A percentile compares a stretch with the other conserved stretches of the same genome.
Conservation (phyloP, 129 eudicot species). For the Flaveria ramosissima region DNA sequence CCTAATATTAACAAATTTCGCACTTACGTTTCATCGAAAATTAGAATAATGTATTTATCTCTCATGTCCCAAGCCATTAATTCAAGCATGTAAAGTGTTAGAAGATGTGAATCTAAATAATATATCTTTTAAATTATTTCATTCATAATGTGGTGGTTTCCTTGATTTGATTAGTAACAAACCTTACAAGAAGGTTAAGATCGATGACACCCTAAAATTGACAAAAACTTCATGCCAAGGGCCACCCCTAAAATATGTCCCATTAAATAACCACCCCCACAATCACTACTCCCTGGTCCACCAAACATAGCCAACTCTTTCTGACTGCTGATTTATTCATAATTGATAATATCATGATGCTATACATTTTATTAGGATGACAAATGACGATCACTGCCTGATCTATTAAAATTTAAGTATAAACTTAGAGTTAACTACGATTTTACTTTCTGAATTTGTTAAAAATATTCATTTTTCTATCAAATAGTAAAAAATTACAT, state of each 20-base stretch:
- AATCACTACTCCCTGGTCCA: neutral
- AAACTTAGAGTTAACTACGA: too few relatives aligned
- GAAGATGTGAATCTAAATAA: neutral
- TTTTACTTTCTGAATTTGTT: too few relatives aligned
- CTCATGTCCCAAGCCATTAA: neutral
- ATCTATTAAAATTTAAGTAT: too few relatives aligned
- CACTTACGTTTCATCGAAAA: neutral
- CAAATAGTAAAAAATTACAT: too few relatives aligned
- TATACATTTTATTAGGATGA: slow-evolving; percentile 19
- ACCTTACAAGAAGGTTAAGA: slow-evolving; percentile 28
- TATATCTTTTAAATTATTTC: neutral
- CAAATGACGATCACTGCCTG: neutral
- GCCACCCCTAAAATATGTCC: slow-evolving; percentile 27
- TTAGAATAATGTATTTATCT: neutral
- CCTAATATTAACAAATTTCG: neutral
- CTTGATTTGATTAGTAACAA: slow-evolving; percentile 25
- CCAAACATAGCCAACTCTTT: slow-evolving; percentile 26
- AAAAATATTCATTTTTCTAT: too few relatives aligned
- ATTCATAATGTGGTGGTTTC: neutral
- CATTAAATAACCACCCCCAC: slow-evolving; percentile 24
- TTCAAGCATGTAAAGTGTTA: neutral
- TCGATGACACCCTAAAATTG: slow-evolving; percentile 27
- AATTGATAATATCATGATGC: neutral
- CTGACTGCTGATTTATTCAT: slow-evolving; percentile 21
- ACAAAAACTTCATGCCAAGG: slow-evolving; percentile 10